Evolutionary conservation across 352 stramenopile species (phyloP), one percentile per base, ranked within the genome.

Genomic region (Pythium oligandrum): DNA sequence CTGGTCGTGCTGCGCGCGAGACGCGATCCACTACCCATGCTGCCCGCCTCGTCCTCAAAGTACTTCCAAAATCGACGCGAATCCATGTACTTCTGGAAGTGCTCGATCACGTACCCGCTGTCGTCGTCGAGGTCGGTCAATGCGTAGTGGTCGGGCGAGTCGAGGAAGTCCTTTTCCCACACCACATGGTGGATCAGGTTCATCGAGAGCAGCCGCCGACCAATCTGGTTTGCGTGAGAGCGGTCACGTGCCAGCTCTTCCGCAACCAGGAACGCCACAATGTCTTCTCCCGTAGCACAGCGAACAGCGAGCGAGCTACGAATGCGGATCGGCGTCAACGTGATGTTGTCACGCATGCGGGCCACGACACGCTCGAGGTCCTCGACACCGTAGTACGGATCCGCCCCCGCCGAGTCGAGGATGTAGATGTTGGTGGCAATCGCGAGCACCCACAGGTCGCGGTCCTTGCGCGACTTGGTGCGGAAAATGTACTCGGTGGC

Each of bases 171-270:
- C 34, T 86, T 84, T 46, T 88, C 75, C 83, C 83, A 94, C 52
- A 90, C 73, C 40, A 92, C 73, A 66, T 94, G 83, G 59, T 94
- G 83, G 37, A 94, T 64, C 33, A 91, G 48, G 49, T 94, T 94
- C 83, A 92, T 94, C 6, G 70, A 71, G n/a, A 92, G 46, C 35
- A 94, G 56, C 35, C 75, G 73, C 8, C 73, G 69, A 44, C 77
- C 66, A 38, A 92, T 77, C 2, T 67, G 56, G 48, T 72, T 67
- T 7, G 75, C 83, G 31, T 86, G 69, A n/a, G 57, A 61, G 7
- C 71, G 70, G 46, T 88, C 79, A 8, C 53, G 59, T 1, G 73
- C 77, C n/a, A 87, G 50, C 38, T 73, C 64, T 40, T 90, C 61
- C 0, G 51, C 60, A 12, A 89, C 65, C 3, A 94, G 59, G 54